These are phyloP conservation scores for Chaetomium fimeti DNA, from an alignment of 495 filamentous ascomycete genomes.

Conservation along the genomic window DNA sequence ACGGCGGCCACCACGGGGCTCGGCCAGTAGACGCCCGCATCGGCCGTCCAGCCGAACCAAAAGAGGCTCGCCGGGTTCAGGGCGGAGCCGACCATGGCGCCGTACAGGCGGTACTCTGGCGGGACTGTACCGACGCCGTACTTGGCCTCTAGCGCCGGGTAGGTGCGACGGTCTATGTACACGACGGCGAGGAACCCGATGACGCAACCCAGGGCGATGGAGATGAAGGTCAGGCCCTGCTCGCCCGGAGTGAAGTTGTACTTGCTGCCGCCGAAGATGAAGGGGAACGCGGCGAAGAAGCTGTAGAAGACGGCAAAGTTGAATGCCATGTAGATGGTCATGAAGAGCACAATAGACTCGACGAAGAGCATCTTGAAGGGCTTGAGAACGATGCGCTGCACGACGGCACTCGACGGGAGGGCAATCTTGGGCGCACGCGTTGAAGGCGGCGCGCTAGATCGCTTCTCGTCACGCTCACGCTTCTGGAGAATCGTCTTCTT, in stretches of 20 bases:
- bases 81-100: conserved; percentile 59
- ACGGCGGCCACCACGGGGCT: conserved; percentile 51
- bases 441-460: background rate
- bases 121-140: conserved; percentile 34
- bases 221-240: conserved; percentile 1
- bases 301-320: conserved; percentile 62
- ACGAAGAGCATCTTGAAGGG: conserved; percentile 60
- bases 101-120: conserved; percentile 58
- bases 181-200: conserved; percentile 48
- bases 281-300: conserved; percentile 65
- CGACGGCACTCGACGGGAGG: conserved; percentile 26
- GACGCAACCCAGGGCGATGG: conserved; percentile 47
- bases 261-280: conserved; percentile 43
- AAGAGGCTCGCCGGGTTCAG: conserved; percentile 54
- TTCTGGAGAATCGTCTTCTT: conserved; percentile 23
- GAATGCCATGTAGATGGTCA: conserved; percentile 61
- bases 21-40: conserved; percentile 41
- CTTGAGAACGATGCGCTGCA: conserved; percentile 38
- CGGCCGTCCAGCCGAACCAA: conserved; percentile 50
- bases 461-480: background rate
- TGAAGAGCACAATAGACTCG: conserved; percentile 63
- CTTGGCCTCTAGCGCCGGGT: conserved; percentile 24
- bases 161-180: conserved; percentile 19
- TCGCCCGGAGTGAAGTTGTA: conserved; percentile 49
- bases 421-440: background rate